phyloP scores from a whole-genome alignment of 768 basidiomycete species.

The Termitomyces sp. region DNA sequence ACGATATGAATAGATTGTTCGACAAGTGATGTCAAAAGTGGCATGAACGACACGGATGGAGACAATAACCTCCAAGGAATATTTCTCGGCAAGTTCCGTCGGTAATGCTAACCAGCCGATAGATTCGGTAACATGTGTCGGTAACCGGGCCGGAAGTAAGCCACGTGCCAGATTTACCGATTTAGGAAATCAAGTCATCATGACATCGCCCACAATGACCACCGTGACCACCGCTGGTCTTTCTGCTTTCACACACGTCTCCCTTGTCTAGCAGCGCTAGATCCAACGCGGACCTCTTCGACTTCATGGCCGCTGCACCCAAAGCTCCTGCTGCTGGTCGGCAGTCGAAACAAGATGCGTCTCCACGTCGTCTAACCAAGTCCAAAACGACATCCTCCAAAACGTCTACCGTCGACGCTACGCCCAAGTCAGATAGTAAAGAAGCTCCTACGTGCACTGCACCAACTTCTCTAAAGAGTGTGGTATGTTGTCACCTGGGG shows the following conservation, averaged over 20 bases:
- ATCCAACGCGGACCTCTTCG: not conserved
- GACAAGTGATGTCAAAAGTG: slow-evolving; percentile 26
- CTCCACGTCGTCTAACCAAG: not conserved
- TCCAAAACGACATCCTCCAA: not conserved
- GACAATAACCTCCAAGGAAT: too few species aligned
- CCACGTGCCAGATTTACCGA: not conserved
- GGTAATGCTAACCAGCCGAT: too few species aligned
- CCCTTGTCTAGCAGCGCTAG: not conserved
- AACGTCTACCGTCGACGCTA: not conserved
- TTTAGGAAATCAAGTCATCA: not conserved
- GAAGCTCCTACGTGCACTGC: not conserved
- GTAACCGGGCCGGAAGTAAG: too few species aligned
- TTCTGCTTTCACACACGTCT: not conserved
- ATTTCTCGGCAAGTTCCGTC: too few species aligned
- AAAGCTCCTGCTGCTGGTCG: slow-evolving; percentile 2
- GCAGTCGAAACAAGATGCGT: not conserved
- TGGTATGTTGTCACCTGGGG: not conserved
- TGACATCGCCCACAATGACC: not conserved
- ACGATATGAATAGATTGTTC: slow-evolving; percentile 48
- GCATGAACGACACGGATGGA: too few species aligned
- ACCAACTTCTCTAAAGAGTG: not conserved
- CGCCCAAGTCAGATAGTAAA: not conserved
- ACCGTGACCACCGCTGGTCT: too few species aligned
- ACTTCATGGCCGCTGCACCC: not conserved
- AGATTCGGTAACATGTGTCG: too few species aligned